Conservation (phyloP, 805 yeast genomes). For the Osmozyma mogii region DNA sequence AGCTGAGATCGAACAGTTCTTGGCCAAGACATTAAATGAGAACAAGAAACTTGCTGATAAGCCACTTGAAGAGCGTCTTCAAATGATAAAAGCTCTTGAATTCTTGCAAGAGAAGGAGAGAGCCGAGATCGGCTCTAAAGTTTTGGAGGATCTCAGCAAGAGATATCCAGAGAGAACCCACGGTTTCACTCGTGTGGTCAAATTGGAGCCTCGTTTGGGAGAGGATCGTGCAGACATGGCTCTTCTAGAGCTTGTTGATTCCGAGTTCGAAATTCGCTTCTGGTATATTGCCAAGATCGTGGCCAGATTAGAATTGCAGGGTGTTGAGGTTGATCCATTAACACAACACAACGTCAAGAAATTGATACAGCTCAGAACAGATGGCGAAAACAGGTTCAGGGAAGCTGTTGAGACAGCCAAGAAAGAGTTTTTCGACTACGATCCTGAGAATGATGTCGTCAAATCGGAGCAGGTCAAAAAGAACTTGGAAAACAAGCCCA, state of each 20-base stretch:
- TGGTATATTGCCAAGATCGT: constrained; percentile 77
- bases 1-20: constrained; percentile 30
- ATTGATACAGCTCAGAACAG: constrained; percentile 36
- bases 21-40: constrained; percentile 23
- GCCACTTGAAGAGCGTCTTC: constrained; percentile 10
- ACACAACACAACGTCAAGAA: constrained; percentile 52
- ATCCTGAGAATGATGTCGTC: constrained; percentile 22
- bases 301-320: constrained; percentile 69
- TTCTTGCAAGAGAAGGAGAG: no score
- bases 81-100: no score
- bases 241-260: constrained; percentile 77
- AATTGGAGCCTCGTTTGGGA: constrained; percentile 77
- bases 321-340: constrained; percentile 37
- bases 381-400: constrained; percentile 48
- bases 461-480: constrained; percentile 15
- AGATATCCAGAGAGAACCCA: constrained; percentile 59
- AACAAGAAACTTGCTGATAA: constrained; percentile 13
- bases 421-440: constrained; percentile 26
- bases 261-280: constrained; percentile 53
- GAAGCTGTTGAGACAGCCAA: constrained; percentile 51
- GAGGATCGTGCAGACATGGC: constrained; percentile 85
- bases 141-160: constrained; percentile 55
- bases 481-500: constrained; percentile 28
- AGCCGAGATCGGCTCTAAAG: constrained; percentile 37
- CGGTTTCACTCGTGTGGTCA: constrained; percentile 82